A percentile compares a stretch with the other conserved stretches of the same genome.
Conservation (phyloP, 2,329 filamentous ascomycete genomes). For the Pseudogymnoascus sp. region DNA sequence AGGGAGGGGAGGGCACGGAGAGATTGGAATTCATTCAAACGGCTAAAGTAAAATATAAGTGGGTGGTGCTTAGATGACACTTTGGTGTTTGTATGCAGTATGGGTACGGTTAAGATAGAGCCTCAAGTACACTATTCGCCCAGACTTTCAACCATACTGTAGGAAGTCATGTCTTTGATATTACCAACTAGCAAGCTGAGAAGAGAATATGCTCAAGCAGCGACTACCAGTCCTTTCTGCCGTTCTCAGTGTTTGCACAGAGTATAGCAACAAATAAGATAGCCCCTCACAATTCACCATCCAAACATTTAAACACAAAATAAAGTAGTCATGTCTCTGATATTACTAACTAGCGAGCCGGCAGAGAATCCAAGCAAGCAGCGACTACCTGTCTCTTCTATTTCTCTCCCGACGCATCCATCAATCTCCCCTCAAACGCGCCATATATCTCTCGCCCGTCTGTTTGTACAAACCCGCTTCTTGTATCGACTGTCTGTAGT, state of each 20-base stretch:
- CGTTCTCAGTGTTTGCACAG: too few species aligned
- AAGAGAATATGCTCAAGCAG: too few species aligned
- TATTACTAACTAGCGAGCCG: constrained; percentile 7
- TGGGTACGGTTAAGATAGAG: too few species aligned
- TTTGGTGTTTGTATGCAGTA: background rate
- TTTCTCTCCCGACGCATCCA: background rate
- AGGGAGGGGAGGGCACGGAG: background rate
- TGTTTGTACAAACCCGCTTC: background rate
- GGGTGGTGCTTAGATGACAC: background rate
- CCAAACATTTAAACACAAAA: background rate
- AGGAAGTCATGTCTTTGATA: too few species aligned
- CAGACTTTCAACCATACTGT: too few species aligned
- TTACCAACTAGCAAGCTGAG: too few species aligned
- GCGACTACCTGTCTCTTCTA: background rate
- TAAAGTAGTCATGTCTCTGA: constrained; percentile 1
- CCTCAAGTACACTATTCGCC: too few species aligned
- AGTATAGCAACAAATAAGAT: too few species aligned
- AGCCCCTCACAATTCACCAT: background rate
- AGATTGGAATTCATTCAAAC: background rate
- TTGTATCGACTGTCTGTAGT: background rate
- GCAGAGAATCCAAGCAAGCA: constrained; percentile 8
- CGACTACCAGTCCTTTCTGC: too few species aligned
- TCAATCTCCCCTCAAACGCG: background rate
- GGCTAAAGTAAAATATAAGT: background rate
- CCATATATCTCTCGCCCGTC: background rate